Conservation (phyloP, 2,329 filamentous ascomycete species). For the Alternaria incomplexa region DNA sequence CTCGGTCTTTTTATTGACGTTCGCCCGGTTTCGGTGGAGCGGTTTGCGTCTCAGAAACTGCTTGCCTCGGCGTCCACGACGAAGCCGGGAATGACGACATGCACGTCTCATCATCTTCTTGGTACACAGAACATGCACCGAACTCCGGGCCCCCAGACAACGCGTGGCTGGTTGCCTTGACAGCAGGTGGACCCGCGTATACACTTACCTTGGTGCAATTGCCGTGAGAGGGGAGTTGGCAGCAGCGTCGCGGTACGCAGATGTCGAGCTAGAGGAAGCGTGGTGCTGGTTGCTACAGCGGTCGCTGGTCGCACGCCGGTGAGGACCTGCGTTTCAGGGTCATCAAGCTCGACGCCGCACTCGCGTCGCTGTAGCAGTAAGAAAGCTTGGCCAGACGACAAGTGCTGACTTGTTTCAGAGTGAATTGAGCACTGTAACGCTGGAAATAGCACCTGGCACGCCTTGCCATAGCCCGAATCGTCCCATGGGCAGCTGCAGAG, state of each 20-base stretch:
- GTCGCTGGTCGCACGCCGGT: not conserved
- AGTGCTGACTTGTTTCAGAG: slow-evolving; percentile 6
- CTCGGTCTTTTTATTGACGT: not conserved
- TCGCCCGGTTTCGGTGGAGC: not conserved
- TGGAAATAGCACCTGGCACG: slow-evolving; percentile 1
- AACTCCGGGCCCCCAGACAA: not conserved
- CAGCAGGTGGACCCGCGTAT: slow-evolving; percentile 8
- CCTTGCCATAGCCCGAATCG: not conserved
- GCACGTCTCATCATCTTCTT: slow-evolving; percentile 10
- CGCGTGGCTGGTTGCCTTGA: slow-evolving; percentile 11
- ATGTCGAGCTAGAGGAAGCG: not conserved
- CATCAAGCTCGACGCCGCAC: not conserved
- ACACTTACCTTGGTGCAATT: not conserved
- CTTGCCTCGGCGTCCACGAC: not conserved
- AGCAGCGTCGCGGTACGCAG: not conserved
- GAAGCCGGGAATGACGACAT: slow-evolving; percentile 18
- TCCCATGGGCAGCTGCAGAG: not conserved
- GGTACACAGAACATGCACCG: not conserved
- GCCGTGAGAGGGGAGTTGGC: not conserved
- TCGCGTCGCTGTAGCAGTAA: not conserved
- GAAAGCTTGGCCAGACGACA: slow-evolving; percentile 8
- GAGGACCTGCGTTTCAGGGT: not conserved
- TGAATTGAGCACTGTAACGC: not conserved
- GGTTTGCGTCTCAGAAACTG: slow-evolving; percentile 1
- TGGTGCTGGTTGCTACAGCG: not conserved